A percentile compares a stretch with the other conserved stretches of the same genome.
Conservation (phyloP, 2,329 filamentous ascomycete species). For the Pochonia chlamydosporia region DNA sequence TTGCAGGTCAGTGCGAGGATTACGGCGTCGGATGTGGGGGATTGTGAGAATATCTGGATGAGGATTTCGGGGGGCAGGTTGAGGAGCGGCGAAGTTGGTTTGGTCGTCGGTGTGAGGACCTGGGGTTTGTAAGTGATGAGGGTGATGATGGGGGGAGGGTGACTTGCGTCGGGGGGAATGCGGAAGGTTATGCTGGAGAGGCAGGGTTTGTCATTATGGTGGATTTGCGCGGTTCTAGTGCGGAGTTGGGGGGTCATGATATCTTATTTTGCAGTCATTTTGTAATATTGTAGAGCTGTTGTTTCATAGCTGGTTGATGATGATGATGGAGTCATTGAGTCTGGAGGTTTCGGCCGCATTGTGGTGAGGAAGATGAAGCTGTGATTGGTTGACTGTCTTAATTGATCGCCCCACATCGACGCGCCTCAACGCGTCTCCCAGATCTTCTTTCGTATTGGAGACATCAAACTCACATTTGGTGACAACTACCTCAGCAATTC, state of each 20-base stretch:
- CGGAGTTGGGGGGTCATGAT: not conserved
- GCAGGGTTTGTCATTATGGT: not conserved
- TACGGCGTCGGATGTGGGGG: slow-evolving; percentile 10
- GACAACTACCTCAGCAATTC: not conserved
- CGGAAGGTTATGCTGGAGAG: not conserved
- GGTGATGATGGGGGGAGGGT: not conserved
- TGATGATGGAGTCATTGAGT: too few relatives aligned
- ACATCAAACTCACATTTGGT: slow-evolving; percentile 8
- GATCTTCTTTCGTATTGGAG: slow-evolving; percentile 2
- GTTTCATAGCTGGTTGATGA: too few relatives aligned
- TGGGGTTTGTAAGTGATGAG: not conserved
- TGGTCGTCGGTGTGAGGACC: not conserved
- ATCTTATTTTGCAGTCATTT: not conserved
- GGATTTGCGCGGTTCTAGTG: not conserved
- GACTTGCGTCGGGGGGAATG: not conserved
- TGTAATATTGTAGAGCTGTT: too few relatives aligned
- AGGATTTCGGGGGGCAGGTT: slow-evolving; percentile 21
- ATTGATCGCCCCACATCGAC: slow-evolving; percentile 19
- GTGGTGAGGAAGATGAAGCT: too few relatives aligned
- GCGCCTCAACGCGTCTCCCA: slow-evolving; percentile 28
- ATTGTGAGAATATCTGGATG: slow-evolving; percentile 15
- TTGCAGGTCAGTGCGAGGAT: slow-evolving; percentile 17
- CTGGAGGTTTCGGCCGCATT: too few relatives aligned
- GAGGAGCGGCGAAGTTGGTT: slow-evolving; percentile 9
- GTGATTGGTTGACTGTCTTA: slow-evolving; percentile 11